Evolutionary conservation across 441 rosid genomes (phyloP).

Genomic region (Mallotus japonicus): DNA sequence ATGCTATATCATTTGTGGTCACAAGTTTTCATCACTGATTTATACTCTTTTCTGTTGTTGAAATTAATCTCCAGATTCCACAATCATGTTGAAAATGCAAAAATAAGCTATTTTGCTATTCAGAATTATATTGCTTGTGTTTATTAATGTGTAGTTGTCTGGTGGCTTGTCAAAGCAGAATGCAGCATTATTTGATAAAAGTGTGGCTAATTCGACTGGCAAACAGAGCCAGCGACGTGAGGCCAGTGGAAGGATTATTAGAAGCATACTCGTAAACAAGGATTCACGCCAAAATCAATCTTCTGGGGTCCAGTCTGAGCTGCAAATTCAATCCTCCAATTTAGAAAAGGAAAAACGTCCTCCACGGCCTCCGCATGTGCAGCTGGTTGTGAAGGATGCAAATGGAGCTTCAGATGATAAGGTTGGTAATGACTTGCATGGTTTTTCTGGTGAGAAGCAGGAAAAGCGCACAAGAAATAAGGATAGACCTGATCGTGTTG

Average conservation of each 20-base stretch:
- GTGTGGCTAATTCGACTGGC: conserved; percentile 29
- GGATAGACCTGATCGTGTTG: conserved; percentile 68
- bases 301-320: conserved; percentile 46
- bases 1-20: neutral
- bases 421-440: conserved; percentile 42
- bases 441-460: conserved; percentile 42
- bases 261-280: conserved; percentile 49
- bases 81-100: neutral
- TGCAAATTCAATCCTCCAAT: conserved; percentile 36
- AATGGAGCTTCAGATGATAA: conserved; percentile 52
- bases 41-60: neutral
- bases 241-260: conserved; percentile 45
- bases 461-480: conserved; percentile 60
- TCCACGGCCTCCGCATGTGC: conserved; percentile 43
- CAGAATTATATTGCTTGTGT: conserved; percentile 6
- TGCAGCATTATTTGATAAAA: conserved; percentile 35
- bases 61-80: neutral
- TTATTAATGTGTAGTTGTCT: conserved; percentile 29
- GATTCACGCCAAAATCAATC: conserved; percentile 45
- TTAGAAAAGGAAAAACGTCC: conserved; percentile 53
- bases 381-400: conserved; percentile 39
- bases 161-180: conserved; percentile 31
- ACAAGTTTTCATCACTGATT: neutral
- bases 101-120: neutral
- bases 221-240: conserved; percentile 51